Evolutionary conservation across 108 stramenopile genomes (phyloP), one percentile per base, ranked within the genome.

Genomic region (Cyclotella baltica): DNA sequence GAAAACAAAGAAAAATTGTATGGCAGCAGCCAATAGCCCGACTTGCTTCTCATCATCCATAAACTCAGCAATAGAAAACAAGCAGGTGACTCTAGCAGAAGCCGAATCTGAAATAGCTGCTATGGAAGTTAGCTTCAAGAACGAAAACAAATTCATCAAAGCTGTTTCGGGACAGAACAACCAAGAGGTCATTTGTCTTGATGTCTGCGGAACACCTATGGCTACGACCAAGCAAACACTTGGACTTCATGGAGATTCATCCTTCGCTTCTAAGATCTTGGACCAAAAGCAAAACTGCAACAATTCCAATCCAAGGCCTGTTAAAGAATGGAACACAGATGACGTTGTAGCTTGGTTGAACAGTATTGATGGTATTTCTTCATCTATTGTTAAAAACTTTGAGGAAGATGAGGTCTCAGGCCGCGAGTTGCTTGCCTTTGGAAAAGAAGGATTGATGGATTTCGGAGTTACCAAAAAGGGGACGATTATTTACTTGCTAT

Each of bases 251-350:
- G 34, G 65, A 65, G 51, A 75, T 11, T 75, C 73, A 15, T 31
- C 36, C 22, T 55, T 75, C 1, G 73, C 73, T 51, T 33, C 40
- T 10, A 55, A 75, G 63, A 30, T 75, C 35, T 38, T 27, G 20
- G 25, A n/a, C 48, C 22, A 55, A 57, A 59, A 38, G 51, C 34
- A 67, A 47, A 33, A 61, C 27, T 19, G 35, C 20, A 43, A 47
- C 28, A 36, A 20, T 37, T 35, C 11, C 31, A 46, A 10, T 11
- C 37, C 18, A 47, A 70, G 18, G 22, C 8, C 33, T 37, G 48
- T 76, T 15, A 56, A 67, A 34, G 55, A 66, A 46, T 76, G 75
- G 75, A 67, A 43, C n/a, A n/a, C n/a, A n/a, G 62, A 64, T 34
- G 73, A 74, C 36, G 73, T 64, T 8, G 33, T 56, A 3, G 50